phyloP scores from a whole-genome alignment of 495 filamentous ascomycete genomes.

The Aspergillus hancockii region DNA sequence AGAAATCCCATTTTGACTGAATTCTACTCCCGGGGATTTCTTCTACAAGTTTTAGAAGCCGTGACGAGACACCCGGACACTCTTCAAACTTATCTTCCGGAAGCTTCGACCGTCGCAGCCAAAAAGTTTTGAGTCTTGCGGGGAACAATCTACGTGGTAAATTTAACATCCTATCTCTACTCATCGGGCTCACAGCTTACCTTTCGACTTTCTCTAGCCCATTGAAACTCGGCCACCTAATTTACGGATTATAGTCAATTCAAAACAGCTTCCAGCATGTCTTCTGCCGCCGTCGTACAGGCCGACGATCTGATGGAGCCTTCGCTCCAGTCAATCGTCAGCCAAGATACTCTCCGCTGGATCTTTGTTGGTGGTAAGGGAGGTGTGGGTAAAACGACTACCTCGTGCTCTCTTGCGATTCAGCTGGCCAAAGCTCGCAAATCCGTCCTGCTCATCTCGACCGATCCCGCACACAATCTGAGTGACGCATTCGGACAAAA shows the following conservation, averaged over 20 bases:
- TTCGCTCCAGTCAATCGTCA: constrained; percentile 88
- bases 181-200: constrained; percentile 17
- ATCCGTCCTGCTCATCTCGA: constrained; percentile 95
- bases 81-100: constrained; percentile 23
- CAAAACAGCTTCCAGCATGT: constrained; percentile 49
- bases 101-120: constrained; percentile 32
- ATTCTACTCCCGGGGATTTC: neutral
- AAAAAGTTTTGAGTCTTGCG: constrained; percentile 27
- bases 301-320: constrained; percentile 82
- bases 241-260: constrained; percentile 8
- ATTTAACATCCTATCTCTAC: constrained; percentile 18
- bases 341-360: constrained; percentile 94
- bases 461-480: constrained; percentile 97
- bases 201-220: constrained; percentile 10
- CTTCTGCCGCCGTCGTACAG: constrained; percentile 61
- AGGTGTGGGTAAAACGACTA: constrained; percentile 99
- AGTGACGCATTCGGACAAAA: constrained; percentile 98
- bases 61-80: neutral
- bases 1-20: neutral
- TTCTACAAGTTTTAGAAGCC: neutral
- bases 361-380: constrained; percentile 99
- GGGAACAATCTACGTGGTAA: constrained; percentile 28
- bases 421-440: constrained; percentile 96
- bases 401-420: constrained; percentile 95
- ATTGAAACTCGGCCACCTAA: constrained; percentile 7